Evolutionary conservation across 1,284 basidiomycete species (phyloP).

Genomic region (Prillingera fragicola): DNA sequence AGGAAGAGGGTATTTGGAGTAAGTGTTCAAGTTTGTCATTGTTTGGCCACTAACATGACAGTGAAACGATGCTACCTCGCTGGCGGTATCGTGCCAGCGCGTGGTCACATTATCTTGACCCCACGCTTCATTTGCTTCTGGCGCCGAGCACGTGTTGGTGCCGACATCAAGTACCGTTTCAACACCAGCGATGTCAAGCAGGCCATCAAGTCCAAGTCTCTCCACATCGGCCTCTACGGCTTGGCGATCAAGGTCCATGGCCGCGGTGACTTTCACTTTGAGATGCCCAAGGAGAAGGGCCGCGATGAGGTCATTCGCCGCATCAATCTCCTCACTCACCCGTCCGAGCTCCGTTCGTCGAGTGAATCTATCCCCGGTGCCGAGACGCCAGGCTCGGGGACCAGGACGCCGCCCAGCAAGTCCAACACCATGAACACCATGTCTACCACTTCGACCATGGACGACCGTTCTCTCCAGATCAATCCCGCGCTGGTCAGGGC

Average conservation of each 20-base stretch:
- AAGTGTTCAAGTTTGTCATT: conserved; percentile 10
- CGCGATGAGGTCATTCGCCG: conserved; percentile 51
- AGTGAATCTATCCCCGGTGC: not conserved
- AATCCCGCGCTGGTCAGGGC: conserved; percentile 7
- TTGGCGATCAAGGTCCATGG: conserved; percentile 54
- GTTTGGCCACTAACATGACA: conserved; percentile 1
- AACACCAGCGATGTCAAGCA: conserved; percentile 51
- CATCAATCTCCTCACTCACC: no score
- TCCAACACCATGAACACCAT: conserved; percentile 3
- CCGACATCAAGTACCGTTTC: conserved; percentile 54
- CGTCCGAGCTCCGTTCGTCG: no score
- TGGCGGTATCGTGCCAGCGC: conserved; percentile 31
- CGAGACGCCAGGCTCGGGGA: not conserved
- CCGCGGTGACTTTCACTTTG: conserved; percentile 53
- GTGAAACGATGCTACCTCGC: conserved; percentile 46
- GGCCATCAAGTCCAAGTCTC: conserved; percentile 44
- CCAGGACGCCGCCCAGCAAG: not conserved
- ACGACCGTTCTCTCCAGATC: conserved; percentile 3
- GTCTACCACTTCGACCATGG: not conserved
- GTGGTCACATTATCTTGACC: conserved; percentile 46
- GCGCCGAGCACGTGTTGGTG: conserved; percentile 35
- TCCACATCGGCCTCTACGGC: conserved; percentile 50
- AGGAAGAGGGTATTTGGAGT: conserved; percentile 46
- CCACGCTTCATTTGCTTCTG: conserved; percentile 47
- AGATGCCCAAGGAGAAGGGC: conserved; percentile 51